Base-by-base conservation (phyloP, 2,329 filamentous ascomycete genomes). In the Thermoascus crustaceus region DNA sequence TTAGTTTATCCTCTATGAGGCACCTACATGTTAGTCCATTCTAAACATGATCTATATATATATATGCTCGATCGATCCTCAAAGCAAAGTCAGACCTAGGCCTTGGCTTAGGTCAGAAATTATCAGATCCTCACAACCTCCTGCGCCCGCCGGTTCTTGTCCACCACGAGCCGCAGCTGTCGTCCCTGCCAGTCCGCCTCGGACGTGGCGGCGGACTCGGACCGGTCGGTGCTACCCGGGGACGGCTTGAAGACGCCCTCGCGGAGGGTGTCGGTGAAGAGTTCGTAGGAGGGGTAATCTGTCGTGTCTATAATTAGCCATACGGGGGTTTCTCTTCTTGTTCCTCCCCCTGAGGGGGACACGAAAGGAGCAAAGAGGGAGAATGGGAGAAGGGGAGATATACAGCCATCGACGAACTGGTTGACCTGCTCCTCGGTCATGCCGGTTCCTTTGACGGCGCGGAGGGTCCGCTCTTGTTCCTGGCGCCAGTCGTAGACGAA, bases 401-500 rank as follows among this genome's bases (percentile, higher is more conserved):
- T 53, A 74, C 70, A 78, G 44, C 77, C 76, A 53, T 81, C 73
- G 10, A 85, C 83, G 57, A 94, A 94, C 30, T 72, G 68, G 38
- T 76, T 68, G 27, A 94, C 85, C 56, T 89, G 75, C 37, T 85
- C 80, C 47, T 85, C 80, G 1, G 76, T 82, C 88, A 94, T 94
- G 19, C 85, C 87, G 0, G 70, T 72, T 1, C 83, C 85, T 45
- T 74, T 82, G 14, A 70, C 62, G 5, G 66, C 66, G 16, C 82
- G 74, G 49, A 94, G 67, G 39, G 73, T 73, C 31, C 73, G 72
- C 61, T 94, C 87, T 61, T 94, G 85, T 63, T 94, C 71, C 47
- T 79, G 66, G 9, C 87, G 76, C 88, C 88, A 94, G 42, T 73
- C 74, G 50, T 94, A 94, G 34, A 94, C 88, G 53, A 78, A 88